A percentile compares a stretch with the other conserved stretches of the same genome.
These are phyloP conservation scores for Primulina tabacum DNA, from an alignment of 257 asterid genomes.

Conservation along the genomic window DNA sequence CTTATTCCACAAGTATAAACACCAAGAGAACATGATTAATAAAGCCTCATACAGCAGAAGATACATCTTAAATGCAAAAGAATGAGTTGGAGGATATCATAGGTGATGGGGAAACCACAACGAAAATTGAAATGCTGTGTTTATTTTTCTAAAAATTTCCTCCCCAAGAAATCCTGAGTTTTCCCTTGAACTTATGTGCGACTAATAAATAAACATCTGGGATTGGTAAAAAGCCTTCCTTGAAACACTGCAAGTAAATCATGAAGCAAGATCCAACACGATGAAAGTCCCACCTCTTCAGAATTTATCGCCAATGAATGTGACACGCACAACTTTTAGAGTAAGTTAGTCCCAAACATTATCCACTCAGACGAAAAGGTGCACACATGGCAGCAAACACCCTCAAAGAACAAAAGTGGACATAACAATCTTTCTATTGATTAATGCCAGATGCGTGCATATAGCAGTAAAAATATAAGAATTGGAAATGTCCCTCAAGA, in stretches of 20 bases:
- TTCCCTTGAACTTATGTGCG: not conserved
- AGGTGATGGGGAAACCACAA: not conserved
- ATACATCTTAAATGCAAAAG: not conserved
- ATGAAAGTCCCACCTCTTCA: not conserved
- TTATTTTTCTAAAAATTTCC: not conserved
- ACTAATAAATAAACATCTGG: not conserved
- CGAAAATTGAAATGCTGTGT: too few relatives aligned
- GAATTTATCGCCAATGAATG: not conserved
- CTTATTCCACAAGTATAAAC: not conserved
- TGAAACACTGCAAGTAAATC: not conserved
- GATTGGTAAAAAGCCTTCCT: not conserved
- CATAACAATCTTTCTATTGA: not conserved
- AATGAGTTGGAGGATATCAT: not conserved
- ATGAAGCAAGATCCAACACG: not conserved
- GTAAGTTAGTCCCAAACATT: not conserved
- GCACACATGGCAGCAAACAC: not conserved
- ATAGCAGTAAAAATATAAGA: not conserved
- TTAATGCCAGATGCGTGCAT: not conserved
- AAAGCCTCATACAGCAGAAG: not conserved
- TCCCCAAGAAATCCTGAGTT: not conserved
- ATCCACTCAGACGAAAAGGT: too few relatives aligned
- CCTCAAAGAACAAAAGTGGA: not conserved
- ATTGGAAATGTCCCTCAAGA: not conserved
- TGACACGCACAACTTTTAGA: not conserved
- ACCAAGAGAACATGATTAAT: not conserved